phyloP scores from a whole-genome alignment of 805 yeast genomes.

The Metschnikowia drakensbergensis region DNA sequence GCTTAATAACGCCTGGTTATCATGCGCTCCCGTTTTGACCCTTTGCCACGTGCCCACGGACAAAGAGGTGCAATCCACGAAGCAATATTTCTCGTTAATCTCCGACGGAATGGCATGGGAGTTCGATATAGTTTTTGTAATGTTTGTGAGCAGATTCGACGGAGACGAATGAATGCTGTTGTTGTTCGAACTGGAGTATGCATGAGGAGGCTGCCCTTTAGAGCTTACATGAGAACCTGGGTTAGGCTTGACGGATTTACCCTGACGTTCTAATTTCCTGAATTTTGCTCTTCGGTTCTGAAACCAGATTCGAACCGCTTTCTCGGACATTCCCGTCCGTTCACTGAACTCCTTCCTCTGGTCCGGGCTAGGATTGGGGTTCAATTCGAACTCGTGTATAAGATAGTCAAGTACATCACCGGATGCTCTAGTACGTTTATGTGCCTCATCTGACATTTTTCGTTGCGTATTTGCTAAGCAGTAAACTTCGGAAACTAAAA shows the following conservation, averaged over 20 bases:
- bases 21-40: constrained; percentile 57
- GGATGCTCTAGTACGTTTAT: constrained; percentile 66
- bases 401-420: constrained; percentile 73
- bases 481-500: background rate
- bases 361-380: constrained; percentile 74
- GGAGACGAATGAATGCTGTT: constrained; percentile 22
- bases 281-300: constrained; percentile 83
- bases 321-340: constrained; percentile 76
- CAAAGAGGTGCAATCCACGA: constrained; percentile 63
- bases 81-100: constrained; percentile 65
- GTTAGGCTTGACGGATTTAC: constrained; percentile 11
- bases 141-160: constrained; percentile 20
- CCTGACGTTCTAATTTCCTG: constrained; percentile 58
- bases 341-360: constrained; percentile 66
- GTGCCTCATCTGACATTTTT: constrained; percentile 19
- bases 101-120: constrained; percentile 41
- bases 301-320: constrained; percentile 90
- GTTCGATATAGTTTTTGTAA: constrained; percentile 16
- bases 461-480: background rate
- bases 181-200: constrained; percentile 6
- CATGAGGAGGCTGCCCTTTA: constrained; percentile 4
- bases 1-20: constrained; percentile 38
- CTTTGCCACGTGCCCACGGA: constrained; percentile 83
- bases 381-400: constrained; percentile 62
- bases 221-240: background rate